phyloP scores from a whole-genome alignment of 768 basidiomycete genomes.

The Kondoa subrosea region DNA sequence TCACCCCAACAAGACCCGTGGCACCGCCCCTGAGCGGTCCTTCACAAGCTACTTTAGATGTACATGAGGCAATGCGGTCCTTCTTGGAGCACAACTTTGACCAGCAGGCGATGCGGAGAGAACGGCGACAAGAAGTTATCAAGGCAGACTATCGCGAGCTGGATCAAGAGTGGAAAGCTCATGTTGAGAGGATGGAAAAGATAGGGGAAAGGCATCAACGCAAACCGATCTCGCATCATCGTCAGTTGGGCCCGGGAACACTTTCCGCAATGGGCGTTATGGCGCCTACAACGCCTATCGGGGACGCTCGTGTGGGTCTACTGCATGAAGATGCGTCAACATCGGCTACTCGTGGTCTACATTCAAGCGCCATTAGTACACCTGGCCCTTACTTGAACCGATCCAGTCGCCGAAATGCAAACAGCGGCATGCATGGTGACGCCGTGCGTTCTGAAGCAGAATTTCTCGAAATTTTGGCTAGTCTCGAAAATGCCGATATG shows the following conservation, averaged over 20 bases:
- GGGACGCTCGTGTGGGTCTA: background rate
- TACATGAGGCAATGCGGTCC: conserved; percentile 12
- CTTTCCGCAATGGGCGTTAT: background rate
- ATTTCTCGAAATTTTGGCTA: conserved; percentile 94
- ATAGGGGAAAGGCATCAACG: conserved; percentile 35
- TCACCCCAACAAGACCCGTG: background rate
- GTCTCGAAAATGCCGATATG: conserved; percentile 73
- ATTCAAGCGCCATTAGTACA: background rate
- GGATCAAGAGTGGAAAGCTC: conserved; percentile 55
- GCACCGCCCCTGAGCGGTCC: background rate
- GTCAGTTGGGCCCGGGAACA: background rate
- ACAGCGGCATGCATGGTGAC: conserved; percentile 41
- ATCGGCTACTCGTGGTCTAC: background rate
- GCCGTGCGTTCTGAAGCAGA: conserved; percentile 86
- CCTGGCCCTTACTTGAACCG: background rate
- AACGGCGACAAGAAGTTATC: conserved; percentile 42
- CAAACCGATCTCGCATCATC: background rate
- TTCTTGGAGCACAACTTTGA: conserved; percentile 15
- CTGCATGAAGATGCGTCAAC: background rate
- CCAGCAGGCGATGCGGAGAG: conserved; percentile 25
- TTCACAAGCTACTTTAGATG: background rate
- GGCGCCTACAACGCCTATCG: background rate
- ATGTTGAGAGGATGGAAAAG: conserved; percentile 54
- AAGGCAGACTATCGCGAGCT: conserved; percentile 47
- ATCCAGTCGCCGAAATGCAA: background rate